A percentile compares a stretch with the other conserved stretches of the same genome.
Conservation (phyloP, 495 filamentous ascomycete genomes). For the Podospora pseudopauciseta region DNA sequence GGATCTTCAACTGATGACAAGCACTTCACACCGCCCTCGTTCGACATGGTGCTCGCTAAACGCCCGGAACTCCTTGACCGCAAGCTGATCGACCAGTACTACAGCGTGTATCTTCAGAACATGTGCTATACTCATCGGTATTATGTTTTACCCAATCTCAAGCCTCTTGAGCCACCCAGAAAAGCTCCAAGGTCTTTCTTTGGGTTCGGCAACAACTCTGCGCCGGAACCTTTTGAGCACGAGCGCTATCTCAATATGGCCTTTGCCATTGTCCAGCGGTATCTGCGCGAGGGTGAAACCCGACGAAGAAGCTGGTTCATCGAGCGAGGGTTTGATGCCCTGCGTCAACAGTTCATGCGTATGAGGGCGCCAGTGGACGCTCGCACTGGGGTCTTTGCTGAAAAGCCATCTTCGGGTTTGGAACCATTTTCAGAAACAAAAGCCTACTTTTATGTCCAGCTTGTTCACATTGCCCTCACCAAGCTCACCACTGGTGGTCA, state of each 20-base stretch:
- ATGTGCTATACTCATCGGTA: constrained; percentile 15
- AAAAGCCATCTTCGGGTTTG: neutral
- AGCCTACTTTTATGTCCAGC: constrained; percentile 23
- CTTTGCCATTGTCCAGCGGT: constrained; percentile 21
- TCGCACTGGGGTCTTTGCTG: neutral
- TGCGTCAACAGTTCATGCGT: neutral
- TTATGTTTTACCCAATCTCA: constrained; percentile 24
- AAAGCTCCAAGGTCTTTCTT: neutral
- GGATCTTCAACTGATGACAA: neutral
- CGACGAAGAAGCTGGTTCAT: constrained; percentile 26
- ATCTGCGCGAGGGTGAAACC: constrained; percentile 14
- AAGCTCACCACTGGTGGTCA: constrained; percentile 1
- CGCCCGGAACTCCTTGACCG: constrained; percentile 14
- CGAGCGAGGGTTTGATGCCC: constrained; percentile 19
- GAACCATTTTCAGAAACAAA: constrained; percentile 20
- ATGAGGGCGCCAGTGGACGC: neutral
- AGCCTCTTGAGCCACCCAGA: neutral
- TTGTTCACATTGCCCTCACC: constrained; percentile 21
- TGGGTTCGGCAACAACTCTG: constrained; percentile 4
- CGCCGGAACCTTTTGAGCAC: neutral
- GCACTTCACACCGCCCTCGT: neutral
- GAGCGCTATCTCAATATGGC: constrained; percentile 19
- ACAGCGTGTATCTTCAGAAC: constrained; percentile 15
- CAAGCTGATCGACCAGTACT: constrained; percentile 18
- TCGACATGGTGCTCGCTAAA: constrained; percentile 4